A percentile compares a stretch with the other conserved stretches of the same genome.
These are phyloP conservation scores for Microcyclosporella mali DNA, from an alignment of 2,329 filamentous ascomycete genomes.

Conservation along the genomic window DNA sequence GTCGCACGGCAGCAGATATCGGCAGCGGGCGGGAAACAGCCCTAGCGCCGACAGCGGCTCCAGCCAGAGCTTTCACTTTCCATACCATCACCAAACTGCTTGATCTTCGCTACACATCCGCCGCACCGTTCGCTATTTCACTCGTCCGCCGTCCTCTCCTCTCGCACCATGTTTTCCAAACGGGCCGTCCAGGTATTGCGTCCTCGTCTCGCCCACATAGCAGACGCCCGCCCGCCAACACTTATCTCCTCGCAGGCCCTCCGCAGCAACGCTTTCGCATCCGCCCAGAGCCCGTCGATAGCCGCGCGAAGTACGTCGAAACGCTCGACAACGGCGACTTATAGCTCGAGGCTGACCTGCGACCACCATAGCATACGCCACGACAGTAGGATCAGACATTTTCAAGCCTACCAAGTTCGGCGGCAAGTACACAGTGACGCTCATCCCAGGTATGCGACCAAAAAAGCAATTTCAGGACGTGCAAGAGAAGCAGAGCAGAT, in stretches of 20 bases:
- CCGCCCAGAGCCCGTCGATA: conserved; percentile 42
- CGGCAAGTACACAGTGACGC: conserved; percentile 97
- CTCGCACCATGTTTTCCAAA: conserved; percentile 22
- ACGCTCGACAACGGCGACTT: conserved; percentile 4
- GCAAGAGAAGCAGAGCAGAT: conserved; percentile 12
- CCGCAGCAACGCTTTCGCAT: conserved; percentile 46
- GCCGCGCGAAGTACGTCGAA: conserved; percentile 49
- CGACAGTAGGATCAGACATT: conserved; percentile 86
- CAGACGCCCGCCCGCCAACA: conserved; percentile 3
- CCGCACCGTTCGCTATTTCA: no score
- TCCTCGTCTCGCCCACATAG: background rate
- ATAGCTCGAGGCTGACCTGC: conserved; percentile 10
- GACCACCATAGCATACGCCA: conserved; percentile 55
- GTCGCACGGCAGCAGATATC: no score
- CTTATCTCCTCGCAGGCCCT: conserved; percentile 42
- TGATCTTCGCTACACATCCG: background rate
- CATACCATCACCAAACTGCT: no score
- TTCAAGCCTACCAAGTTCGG: conserved; percentile 99
- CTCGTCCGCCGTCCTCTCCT: background rate
- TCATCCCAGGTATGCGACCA: conserved; percentile 72
- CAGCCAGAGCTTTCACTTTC: background rate
- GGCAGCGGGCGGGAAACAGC: no score
- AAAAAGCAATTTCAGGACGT: conserved; percentile 19
- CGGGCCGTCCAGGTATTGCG: conserved; percentile 19
- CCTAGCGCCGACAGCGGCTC: no score